A percentile compares a stretch with the other conserved stretches of the same genome.
phyloP scores from a whole-genome alignment of 805 yeast species.

The Vanderwaltozyma polyspora region DNA sequence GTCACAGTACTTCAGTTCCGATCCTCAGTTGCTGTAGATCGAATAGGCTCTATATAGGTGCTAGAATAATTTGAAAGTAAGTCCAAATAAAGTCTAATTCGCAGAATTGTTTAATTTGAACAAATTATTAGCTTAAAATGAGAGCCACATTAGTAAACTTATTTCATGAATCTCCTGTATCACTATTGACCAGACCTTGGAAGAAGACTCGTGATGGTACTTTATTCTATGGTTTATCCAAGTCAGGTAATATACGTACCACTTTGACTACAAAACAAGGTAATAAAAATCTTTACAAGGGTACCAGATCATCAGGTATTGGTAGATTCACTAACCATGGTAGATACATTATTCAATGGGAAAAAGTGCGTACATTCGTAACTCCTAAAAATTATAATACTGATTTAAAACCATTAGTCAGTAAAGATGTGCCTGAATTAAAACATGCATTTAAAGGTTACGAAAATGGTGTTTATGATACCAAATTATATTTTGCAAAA shows the following conservation, averaged over 20 bases:
- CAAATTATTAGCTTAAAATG: too few species aligned
- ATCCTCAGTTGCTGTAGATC: too few species aligned
- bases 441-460: slow-evolving; percentile 61
- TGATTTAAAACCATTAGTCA: slow-evolving; percentile 63
- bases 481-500: slow-evolving; percentile 60
- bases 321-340: slow-evolving; percentile 73
- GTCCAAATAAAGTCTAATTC: too few species aligned
- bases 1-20: too few species aligned
- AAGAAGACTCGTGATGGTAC: slow-evolving; percentile 73
- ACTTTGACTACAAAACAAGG: slow-evolving; percentile 88
- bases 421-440: slow-evolving; percentile 60
- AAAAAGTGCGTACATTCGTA: slow-evolving; percentile 80
- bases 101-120: too few species aligned
- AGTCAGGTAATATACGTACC: slow-evolving; percentile 72
- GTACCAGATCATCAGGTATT: slow-evolving; percentile 90
- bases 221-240: slow-evolving; percentile 68
- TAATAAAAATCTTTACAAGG: slow-evolving; percentile 87
- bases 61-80: too few species aligned
- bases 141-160: slow-evolving; percentile 35
- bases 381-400: slow-evolving; percentile 45
- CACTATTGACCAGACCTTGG: slow-evolving; percentile 75
- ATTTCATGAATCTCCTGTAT: slow-evolving; percentile 36
- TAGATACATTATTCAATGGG: slow-evolving; percentile 67
- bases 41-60: too few species aligned
- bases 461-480: slow-evolving; percentile 58